phyloP scores from a whole-genome alignment of 495 filamentous ascomycete species.

The Gamarada debralockiae region DNA sequence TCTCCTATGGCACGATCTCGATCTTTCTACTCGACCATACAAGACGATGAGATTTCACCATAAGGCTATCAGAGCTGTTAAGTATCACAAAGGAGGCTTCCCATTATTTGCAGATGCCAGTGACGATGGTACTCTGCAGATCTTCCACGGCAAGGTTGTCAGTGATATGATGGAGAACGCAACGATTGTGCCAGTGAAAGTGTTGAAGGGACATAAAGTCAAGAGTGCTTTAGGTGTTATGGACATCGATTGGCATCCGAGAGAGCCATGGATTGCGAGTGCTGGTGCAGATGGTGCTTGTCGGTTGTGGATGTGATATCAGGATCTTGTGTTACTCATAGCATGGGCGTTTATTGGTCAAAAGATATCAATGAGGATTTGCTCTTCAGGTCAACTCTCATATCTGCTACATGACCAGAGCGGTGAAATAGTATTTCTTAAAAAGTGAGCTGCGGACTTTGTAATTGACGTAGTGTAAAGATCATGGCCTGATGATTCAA shows the following conservation, averaged over 20 bases:
- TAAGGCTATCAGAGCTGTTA: constrained; percentile 84
- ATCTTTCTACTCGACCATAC: constrained; percentile 84
- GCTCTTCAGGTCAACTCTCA: no score
- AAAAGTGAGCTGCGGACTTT: no score
- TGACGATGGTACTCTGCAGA: constrained; percentile 90
- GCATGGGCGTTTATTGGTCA: constrained; percentile 18
- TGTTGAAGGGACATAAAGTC: constrained; percentile 84
- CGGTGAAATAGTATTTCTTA: no score
- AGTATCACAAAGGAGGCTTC: constrained; percentile 76
- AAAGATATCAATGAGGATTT: neutral
- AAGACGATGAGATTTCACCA: constrained; percentile 92
- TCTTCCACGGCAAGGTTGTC: constrained; percentile 95
- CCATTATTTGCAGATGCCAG: constrained; percentile 90
- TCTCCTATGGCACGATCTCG: constrained; percentile 95
- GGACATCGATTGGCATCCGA: constrained; percentile 92
- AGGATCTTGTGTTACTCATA: constrained; percentile 6
- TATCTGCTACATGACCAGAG: no score
- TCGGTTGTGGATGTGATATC: constrained; percentile 58
- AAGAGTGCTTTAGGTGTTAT: constrained; percentile 79
- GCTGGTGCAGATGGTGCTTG: constrained; percentile 91
- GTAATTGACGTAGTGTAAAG: no score
- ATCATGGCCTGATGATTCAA: no score
- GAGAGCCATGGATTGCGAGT: constrained; percentile 88
- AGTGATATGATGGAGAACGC: constrained; percentile 93
- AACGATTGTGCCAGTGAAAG: constrained; percentile 92